Evolutionary conservation across 331 rosid species (phyloP).

Genomic region (Malus hybrid): DNA sequence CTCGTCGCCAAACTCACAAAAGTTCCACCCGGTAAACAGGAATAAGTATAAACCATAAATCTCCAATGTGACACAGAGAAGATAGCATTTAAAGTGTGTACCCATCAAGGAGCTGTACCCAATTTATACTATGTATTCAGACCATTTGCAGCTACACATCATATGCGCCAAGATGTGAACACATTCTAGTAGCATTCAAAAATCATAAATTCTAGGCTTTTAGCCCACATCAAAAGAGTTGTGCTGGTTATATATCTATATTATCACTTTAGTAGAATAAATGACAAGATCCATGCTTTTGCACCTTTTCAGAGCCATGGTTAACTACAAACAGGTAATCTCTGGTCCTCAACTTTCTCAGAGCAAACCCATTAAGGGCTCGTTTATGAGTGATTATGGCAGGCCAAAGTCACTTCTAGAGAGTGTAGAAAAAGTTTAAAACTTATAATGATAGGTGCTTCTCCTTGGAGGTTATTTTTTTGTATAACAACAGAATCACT

Average conservation of each 20-base stretch:
- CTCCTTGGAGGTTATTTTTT: too few species aligned
- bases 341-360: neutral
- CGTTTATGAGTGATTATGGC: too few species aligned
- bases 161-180: neutral
- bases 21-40: neutral
- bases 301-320: neutral
- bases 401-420: too few species aligned
- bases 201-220: neutral
- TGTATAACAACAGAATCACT: too few species aligned
- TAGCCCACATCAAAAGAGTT: neutral
- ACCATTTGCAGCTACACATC: neutral
- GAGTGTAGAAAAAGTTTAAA: too few species aligned
- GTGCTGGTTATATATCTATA: neutral
- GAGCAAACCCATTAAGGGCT: too few species aligned
- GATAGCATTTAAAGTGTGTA: neutral
- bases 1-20: neutral
- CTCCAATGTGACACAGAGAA: neutral
- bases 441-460: too few species aligned
- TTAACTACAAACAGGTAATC: neutral
- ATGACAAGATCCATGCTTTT: neutral
- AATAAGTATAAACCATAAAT: neutral
- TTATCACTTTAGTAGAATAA: neutral
- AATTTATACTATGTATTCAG: neutral
- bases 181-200: neutral
- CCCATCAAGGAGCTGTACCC: neutral